Evolutionary conservation across 192 early-diverging fungal genomes (phyloP), one percentile per base, ranked within the genome.

Genomic region (Haplosporangium gracile): DNA sequence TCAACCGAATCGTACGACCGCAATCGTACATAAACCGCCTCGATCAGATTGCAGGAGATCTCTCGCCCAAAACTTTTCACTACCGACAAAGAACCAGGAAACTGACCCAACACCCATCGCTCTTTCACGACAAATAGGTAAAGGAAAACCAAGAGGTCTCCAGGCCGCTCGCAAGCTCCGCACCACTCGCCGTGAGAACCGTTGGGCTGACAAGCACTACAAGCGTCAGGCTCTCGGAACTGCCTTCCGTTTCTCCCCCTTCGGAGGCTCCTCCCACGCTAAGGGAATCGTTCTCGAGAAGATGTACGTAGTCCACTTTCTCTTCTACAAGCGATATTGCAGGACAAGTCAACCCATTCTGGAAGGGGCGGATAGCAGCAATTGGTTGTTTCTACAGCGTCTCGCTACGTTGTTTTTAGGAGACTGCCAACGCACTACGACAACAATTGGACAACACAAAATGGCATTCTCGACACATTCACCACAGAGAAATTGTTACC

Each of bases 221-320:
- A 99, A 99, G 95, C 96, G 97, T 94, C 93, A 97, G 87, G 97
- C 97, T 74, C 94, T 99, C 80, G 98, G 98, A 89, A 99, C 99
- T 87, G 97, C 97, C 76, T 99, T 91, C 96, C 97, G 96, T 92
- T 97, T 94, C 91, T 97, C 97, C 88, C 99, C 99, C 55, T 99
- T 99, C 93, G 98, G 97, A 93, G 99, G 98, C 79, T 96, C 99
- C 75, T 99, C 99, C 76, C 99, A 99, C 93, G 99, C 99, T 91
- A 99, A 99, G 97, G 99, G 99, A 83, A 99, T 99, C 89, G 97
- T 99, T 79, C 95, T 99, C 82, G 99, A 99, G 94, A 99, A 99
- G 95, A 99, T 99, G 96, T 97, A 92, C 43, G 93, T 90, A 40
- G 74, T 29, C 1, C 16, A 39, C 39, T 36, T 36, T 0, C 9